Conservation (phyloP, 495 filamentous ascomycete species). For the Opeltia flavorubescens region DNA sequence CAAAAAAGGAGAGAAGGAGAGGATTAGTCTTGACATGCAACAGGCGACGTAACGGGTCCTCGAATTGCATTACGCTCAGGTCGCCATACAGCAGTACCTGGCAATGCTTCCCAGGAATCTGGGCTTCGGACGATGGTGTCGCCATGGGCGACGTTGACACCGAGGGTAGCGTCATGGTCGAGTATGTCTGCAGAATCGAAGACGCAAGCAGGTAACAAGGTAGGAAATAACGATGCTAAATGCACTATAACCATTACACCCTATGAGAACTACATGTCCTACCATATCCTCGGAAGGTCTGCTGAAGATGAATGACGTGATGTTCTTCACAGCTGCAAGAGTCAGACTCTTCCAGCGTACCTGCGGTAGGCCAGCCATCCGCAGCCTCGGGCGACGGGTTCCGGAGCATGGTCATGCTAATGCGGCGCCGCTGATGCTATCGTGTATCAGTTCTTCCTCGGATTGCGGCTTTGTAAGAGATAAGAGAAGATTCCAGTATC, state of each 20-base stretch:
- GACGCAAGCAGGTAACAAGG: too few relatives aligned
- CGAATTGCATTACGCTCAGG: conserved; percentile 57
- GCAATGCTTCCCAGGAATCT: not conserved
- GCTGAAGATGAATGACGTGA: too few relatives aligned
- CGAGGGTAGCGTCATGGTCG: too few relatives aligned
- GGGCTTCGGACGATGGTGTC: too few relatives aligned
- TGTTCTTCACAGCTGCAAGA: too few relatives aligned
- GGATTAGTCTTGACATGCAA: conserved; percentile 50
- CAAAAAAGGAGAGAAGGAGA: conserved; percentile 50
- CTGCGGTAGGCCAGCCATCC: not conserved
- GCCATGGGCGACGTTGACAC: too few relatives aligned
- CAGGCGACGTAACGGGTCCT: conserved; percentile 48
- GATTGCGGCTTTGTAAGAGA: too few relatives aligned
- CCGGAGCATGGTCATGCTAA: not conserved
- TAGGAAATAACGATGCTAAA: not conserved
- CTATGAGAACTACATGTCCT: not conserved
- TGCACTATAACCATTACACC: not conserved
- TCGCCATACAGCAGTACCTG: conserved; percentile 48
- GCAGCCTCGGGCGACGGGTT: not conserved
- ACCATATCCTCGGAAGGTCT: too few relatives aligned
- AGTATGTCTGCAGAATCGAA: too few relatives aligned
- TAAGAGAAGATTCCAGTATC: too few relatives aligned
- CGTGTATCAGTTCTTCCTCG: not conserved
- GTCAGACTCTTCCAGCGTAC: not conserved
- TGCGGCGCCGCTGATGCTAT: not conserved